Percentiles rank a stretch among this genome's conserved stretches.
Conservation (phyloP, 2,329 filamentous ascomycete genomes). For the Aphanocladium album region DNA sequence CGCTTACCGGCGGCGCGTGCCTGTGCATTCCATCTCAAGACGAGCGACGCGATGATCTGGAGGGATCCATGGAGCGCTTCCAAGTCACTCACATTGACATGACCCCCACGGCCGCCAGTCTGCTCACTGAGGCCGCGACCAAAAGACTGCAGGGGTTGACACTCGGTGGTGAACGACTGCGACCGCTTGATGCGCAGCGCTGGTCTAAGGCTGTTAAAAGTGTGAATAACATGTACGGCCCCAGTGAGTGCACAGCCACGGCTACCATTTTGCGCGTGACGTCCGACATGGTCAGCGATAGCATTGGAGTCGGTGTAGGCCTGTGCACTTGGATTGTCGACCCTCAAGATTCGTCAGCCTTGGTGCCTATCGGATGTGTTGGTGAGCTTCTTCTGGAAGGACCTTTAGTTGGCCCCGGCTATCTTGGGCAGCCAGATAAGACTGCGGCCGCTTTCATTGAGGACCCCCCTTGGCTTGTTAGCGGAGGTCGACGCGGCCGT, state of each 20-base stretch:
- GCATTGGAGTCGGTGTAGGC: constrained; percentile 12
- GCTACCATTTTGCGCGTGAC: background rate
- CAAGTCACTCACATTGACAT: constrained; percentile 9
- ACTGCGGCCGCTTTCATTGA: constrained; percentile 21
- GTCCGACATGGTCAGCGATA: background rate
- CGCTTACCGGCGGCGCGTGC: constrained; percentile 8
- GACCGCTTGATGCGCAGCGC: background rate
- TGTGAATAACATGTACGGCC: constrained; percentile 12
- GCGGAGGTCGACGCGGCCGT: constrained; percentile 5
- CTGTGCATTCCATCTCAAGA: constrained; percentile 14
- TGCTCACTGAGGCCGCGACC: background rate
- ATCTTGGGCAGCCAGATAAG: constrained; percentile 10
- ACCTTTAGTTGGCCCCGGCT: constrained; percentile 16
- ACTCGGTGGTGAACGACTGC: background rate
- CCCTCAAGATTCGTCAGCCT: background rate
- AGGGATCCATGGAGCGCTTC: constrained; percentile 9
- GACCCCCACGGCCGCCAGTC: constrained; percentile 4
- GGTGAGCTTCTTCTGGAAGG: constrained; percentile 20
- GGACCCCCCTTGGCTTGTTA: background rate
- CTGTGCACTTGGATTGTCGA: constrained; percentile 10
- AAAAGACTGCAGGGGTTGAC: background rate
- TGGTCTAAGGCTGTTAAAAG: background rate
- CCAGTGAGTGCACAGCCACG: background rate
- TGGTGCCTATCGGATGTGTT: constrained; percentile 14
- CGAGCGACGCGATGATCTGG: constrained; percentile 8